Evolutionary conservation across 805 yeast species (phyloP).

Genomic region (Metschnikowia cubensis): DNA sequence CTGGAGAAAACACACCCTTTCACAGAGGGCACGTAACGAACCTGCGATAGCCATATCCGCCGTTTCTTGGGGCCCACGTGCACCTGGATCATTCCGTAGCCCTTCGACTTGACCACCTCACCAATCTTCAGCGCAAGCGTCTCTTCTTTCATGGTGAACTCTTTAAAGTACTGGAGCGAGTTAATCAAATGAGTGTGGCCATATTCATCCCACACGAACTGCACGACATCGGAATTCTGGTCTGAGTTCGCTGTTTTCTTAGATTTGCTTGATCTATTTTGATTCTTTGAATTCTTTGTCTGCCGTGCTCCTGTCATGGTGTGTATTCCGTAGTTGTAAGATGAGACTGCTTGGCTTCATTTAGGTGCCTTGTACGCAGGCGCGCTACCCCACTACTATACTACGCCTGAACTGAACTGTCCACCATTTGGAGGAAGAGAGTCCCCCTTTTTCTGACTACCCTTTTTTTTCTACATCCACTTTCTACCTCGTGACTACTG

Average conservation of each 20-base stretch:
- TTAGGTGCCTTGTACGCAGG: not conserved
- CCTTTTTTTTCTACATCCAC: too few relatives aligned
- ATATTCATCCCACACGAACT: not conserved
- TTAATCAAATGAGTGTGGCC: not conserved
- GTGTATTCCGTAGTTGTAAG: not conserved
- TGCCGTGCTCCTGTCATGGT: not conserved
- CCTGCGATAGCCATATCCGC: not conserved
- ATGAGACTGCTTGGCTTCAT: not conserved
- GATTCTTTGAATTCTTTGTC: not conserved
- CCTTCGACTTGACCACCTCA: not conserved
- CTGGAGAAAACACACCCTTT: slow-evolving; percentile 1
- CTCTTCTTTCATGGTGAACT: not conserved
- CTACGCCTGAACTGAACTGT: too few relatives aligned
- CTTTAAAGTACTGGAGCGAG: not conserved
- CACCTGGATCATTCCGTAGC: not conserved
- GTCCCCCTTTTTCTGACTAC: too few relatives aligned
- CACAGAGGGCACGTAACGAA: not conserved
- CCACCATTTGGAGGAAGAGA: too few relatives aligned
- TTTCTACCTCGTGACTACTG: too few relatives aligned
- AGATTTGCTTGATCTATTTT: too few relatives aligned
- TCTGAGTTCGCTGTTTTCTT: not conserved
- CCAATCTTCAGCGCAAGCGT: not conserved
- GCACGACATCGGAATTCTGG: not conserved
- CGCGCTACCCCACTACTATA: not conserved
- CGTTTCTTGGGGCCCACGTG: not conserved